phyloP scores from a whole-genome alignment of 208 protist genomes.

The Leishmania major region DNA sequence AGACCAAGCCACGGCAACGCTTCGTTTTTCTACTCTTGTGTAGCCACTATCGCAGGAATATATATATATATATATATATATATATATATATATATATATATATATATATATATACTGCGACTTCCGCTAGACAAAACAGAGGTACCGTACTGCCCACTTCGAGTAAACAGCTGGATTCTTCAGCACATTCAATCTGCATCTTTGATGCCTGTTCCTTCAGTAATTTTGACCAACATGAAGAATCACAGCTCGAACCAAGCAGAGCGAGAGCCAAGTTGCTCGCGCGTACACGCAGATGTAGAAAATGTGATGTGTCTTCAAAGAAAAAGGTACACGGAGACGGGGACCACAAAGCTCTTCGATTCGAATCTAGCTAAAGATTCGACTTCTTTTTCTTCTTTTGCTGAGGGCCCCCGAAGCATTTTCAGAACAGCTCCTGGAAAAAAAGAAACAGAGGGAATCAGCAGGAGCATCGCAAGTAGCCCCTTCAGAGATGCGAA shows the following conservation, averaged over 20 bases:
- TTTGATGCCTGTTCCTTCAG: neutral
- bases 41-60: neutral
- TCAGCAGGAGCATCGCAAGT: neutral
- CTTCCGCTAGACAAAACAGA: neutral
- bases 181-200: neutral
- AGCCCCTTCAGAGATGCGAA: neutral
- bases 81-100: neutral
- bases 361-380: neutral
- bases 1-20: neutral
- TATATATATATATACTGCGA: neutral
- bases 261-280: neutral
- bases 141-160: neutral
- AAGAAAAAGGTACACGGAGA: neutral
- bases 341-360: neutral
- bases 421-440: conserved; percentile 10
- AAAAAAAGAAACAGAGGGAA: conserved; percentile 4
- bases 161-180: neutral
- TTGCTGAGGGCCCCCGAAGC: neutral
- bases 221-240: neutral
- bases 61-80: neutral
- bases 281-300: neutral
- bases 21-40: neutral
- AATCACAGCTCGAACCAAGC: no score
- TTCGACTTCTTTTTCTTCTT: no score
- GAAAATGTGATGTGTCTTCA: neutral